These are phyloP conservation scores for Verbena officinalis DNA, from an alignment of 257 asterid species.

Conservation along the genomic window DNA sequence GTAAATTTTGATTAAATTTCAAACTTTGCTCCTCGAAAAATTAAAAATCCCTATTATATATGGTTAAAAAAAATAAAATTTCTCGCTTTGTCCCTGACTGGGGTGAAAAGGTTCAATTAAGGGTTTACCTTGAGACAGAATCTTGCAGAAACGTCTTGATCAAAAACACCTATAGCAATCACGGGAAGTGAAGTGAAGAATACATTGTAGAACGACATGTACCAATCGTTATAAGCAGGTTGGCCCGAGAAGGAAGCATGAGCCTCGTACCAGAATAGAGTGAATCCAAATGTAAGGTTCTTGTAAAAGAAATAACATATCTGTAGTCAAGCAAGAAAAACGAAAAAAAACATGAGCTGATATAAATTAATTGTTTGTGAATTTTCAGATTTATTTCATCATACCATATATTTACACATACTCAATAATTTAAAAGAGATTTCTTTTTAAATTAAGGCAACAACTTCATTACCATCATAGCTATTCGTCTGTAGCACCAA, in stretches of 20 bases:
- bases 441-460: background rate
- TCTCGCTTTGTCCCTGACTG: too few species aligned
- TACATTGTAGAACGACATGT: slow-evolving; percentile 85
- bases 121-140: slow-evolving; percentile 73
- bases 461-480: slow-evolving; percentile 75
- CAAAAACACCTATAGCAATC: slow-evolving; percentile 93
- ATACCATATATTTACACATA: background rate
- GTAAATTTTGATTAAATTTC: too few species aligned
- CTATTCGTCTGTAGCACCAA: slow-evolving; percentile 97
- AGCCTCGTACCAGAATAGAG: slow-evolving; percentile 94
- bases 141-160: slow-evolving; percentile 87
- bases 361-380: background rate
- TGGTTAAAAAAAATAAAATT: too few species aligned
- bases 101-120: background rate
- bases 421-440: background rate
- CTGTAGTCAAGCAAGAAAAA: slow-evolving; percentile 47
- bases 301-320: slow-evolving; percentile 96
- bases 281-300: slow-evolving; percentile 93
- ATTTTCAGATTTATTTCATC: background rate
- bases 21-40: too few species aligned
- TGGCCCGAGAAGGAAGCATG: slow-evolving; percentile 91
- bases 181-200: slow-evolving; percentile 97
- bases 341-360: background rate
- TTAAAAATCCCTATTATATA: too few species aligned
- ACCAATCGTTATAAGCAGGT: slow-evolving; percentile 97